phyloP scores from a whole-genome alignment of 306 rosid genomes.

The Medicago arabica region DNA sequence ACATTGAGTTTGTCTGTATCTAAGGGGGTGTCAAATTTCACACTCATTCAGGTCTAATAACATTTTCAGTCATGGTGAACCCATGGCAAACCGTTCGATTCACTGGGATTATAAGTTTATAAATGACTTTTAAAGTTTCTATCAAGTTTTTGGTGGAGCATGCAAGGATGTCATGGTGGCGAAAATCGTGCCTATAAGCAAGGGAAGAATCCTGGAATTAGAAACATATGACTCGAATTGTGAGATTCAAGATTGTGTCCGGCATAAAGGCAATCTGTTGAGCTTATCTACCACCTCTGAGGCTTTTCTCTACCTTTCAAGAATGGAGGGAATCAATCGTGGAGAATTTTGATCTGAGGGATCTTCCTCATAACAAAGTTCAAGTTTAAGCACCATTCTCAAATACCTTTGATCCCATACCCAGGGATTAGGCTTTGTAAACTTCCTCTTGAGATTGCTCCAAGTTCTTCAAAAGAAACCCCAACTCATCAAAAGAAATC shows the following conservation, averaged over 20 bases:
- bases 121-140: too few relatives aligned
- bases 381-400: constrained; percentile 98
- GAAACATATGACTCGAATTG: constrained; percentile 92
- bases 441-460: constrained; percentile 78
- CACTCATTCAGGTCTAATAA: too few relatives aligned
- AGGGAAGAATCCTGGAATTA: constrained; percentile 92
- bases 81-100: too few relatives aligned
- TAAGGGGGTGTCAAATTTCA: too few relatives aligned
- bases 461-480: constrained; percentile 65
- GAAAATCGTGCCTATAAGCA: constrained; percentile 64
- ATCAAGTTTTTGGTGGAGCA: constrained; percentile 56
- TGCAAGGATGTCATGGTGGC: constrained; percentile 59
- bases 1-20: too few relatives aligned
- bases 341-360: constrained; percentile 70
- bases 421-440: constrained; percentile 81
- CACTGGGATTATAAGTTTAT: too few relatives aligned
- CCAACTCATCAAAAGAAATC: constrained; percentile 80
- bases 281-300: constrained; percentile 77
- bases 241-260: constrained; percentile 93
- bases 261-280: constrained; percentile 62
- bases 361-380: constrained; percentile 84
- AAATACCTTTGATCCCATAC: constrained; percentile 79
- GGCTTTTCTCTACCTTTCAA: constrained; percentile 90
- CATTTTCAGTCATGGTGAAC: too few relatives aligned
- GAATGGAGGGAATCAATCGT: constrained; percentile 76